Percentiles rank a stretch among this genome's conserved stretches.
Evolutionary conservation across 2,329 filamentous ascomycete genomes (phyloP).

Genomic region (Penicillium sp.): DNA sequence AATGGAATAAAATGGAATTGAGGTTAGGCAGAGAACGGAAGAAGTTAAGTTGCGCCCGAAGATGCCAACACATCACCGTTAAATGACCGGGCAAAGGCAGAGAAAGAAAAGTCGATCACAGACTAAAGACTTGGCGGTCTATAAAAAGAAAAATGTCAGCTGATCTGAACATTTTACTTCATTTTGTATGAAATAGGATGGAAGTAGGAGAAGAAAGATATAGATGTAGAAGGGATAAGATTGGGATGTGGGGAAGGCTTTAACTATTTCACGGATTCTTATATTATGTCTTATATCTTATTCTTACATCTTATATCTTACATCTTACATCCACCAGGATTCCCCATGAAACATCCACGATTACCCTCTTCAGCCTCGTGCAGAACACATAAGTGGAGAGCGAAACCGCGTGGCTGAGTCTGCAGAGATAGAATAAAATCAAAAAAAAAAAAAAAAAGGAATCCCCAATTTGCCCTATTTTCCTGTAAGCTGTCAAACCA

Average conservation of each 20-base stretch:
- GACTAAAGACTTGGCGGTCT: not conserved
- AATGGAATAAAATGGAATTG: not conserved
- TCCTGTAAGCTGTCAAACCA: conserved; percentile 1
- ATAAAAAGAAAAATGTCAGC: not conserved
- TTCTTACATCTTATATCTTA: not conserved
- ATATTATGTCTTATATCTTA: not conserved
- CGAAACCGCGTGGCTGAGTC: conserved; percentile 17
- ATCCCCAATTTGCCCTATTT: not conserved
- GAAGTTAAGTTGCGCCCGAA: conserved; percentile 3
- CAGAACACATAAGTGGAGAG: conserved; percentile 8
- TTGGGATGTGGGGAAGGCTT: not conserved
- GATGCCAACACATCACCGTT: conserved; percentile 10
- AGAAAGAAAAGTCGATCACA: conserved; percentile 1
- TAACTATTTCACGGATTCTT: not conserved
- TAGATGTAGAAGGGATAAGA: not conserved
- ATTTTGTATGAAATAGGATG: not conserved
- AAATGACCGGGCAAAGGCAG: not conserved
- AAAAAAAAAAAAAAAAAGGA: no score
- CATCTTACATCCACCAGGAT: not conserved
- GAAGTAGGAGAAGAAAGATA: not conserved
- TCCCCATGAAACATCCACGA: conserved; percentile 1
- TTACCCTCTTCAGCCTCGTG: conserved; percentile 17
- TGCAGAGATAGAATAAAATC: not conserved
- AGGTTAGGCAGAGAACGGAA: conserved; percentile 1
- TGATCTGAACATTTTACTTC: not conserved